A percentile compares a stretch with the other conserved stretches of the same genome.
Conservation (phyloP, 192 early-diverging fungal genomes). For the Dispira simplex region DNA sequence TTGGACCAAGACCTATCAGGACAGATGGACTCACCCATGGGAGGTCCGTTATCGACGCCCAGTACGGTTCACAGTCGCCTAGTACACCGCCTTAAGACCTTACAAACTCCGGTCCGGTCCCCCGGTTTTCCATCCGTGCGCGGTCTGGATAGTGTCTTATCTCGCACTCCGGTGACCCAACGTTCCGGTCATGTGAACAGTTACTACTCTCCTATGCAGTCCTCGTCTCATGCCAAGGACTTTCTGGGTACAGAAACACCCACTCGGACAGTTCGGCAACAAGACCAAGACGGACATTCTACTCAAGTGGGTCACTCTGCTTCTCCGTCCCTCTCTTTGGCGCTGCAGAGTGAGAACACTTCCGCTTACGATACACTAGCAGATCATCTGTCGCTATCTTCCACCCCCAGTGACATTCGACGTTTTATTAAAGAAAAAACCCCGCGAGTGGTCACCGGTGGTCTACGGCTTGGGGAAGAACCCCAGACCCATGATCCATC, state of each 20-base stretch:
- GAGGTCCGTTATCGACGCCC: background rate
- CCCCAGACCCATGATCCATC: background rate
- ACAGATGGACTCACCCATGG: background rate
- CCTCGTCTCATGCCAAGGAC: background rate
- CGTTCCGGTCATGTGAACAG: background rate
- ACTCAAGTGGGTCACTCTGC: background rate
- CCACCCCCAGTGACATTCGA: constrained; percentile 4
- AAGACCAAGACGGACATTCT: background rate
- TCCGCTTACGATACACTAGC: background rate
- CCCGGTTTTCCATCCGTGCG: background rate
- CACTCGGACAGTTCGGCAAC: background rate
- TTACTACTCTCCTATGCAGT: background rate
- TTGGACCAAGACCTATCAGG: background rate
- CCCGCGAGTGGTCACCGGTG: background rate
- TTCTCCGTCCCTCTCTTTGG: background rate
- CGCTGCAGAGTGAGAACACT: background rate
- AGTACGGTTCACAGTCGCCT: constrained; percentile 2
- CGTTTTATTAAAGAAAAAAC: background rate
- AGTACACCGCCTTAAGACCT: background rate
- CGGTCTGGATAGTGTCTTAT: background rate
- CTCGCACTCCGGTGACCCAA: background rate
- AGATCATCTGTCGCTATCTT: background rate
- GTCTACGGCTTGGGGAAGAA: background rate
- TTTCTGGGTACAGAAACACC: background rate
- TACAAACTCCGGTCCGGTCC: background rate